These are phyloP conservation scores for Boletus sp. DNA, from an alignment of 768 basidiomycete species.

Conservation along the genomic window DNA sequence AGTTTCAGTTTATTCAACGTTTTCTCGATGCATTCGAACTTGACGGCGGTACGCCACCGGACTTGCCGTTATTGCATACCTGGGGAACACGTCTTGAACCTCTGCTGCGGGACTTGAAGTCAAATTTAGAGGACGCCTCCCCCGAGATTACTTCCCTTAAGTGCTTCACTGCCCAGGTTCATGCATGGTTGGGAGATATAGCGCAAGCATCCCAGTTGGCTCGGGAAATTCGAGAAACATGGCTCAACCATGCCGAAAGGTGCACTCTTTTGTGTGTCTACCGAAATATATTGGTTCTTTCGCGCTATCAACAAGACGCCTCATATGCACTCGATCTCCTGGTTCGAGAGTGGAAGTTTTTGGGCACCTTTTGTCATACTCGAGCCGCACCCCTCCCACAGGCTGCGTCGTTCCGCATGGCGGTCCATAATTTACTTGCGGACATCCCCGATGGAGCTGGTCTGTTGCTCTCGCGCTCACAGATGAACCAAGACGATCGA, in stretches of 20 bases:
- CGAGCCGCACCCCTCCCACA: conserved; percentile 6
- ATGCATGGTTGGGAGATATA: conserved; percentile 39
- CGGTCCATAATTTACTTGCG: conserved; percentile 26
- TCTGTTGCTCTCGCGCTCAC: conserved; percentile 21
- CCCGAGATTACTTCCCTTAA: conserved; percentile 16
- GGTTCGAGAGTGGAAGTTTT: conserved; percentile 37
- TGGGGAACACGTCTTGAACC: conserved; percentile 41
- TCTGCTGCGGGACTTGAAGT: conserved; percentile 30
- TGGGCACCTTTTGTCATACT: conserved; percentile 25
- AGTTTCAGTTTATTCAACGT: conserved; percentile 28
- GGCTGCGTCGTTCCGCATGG: conserved; percentile 28
- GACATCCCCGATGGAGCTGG: conserved; percentile 34
- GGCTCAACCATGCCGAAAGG: conserved; percentile 21
- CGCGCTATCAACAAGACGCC: conserved; percentile 33
- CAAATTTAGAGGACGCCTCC: conserved; percentile 21
- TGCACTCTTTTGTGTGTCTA: conserved; percentile 32
- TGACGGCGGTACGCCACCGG: conserved; percentile 10
- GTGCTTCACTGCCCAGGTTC: conserved; percentile 33
- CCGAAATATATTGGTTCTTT: conserved; percentile 38
- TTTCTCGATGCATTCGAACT: conserved; percentile 18
- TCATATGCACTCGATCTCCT: conserved; percentile 39
- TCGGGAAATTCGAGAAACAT: conserved; percentile 23
- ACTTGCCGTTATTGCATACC: conserved; percentile 23
- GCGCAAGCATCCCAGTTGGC: conserved; percentile 33
- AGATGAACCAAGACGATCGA: conserved; percentile 29